Conservation (phyloP, 441 rosid genomes). For the Eutrema salsugineum region DNA sequence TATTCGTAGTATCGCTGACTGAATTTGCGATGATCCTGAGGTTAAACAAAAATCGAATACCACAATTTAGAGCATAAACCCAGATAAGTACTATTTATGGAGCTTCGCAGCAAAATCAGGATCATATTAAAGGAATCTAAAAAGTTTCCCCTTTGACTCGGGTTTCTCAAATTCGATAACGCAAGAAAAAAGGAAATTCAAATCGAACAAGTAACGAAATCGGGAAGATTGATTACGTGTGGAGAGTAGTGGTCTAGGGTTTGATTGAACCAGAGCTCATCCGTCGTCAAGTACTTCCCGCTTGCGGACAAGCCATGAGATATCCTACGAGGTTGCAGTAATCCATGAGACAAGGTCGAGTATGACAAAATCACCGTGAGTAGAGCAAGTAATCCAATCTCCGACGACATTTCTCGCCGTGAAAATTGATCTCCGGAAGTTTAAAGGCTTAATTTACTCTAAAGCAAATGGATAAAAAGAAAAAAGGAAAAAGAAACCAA, state of each 20-base stretch:
- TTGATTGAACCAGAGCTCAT: conserved; percentile 79
- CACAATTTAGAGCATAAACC: not conserved
- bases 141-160: not conserved
- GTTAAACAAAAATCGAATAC: not conserved
- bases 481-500: not conserved
- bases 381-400: not conserved
- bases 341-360: conserved; percentile 33
- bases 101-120: not conserved
- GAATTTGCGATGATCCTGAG: conserved; percentile 70
- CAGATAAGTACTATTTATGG: not conserved
- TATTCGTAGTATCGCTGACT: conserved; percentile 80
- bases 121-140: not conserved
- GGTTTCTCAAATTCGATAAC: not conserved
- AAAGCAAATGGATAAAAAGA: not conserved
- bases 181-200: not conserved
- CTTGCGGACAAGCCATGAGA: conserved; percentile 37
- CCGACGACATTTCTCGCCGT: conserved; percentile 30
- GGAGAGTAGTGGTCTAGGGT: conserved; percentile 85
- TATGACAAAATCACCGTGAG: not conserved
- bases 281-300: conserved; percentile 55
- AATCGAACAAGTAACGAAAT: not conserved
- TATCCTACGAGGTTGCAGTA: conserved; percentile 36
- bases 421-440: conserved; percentile 2
- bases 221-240: conserved; percentile 34
- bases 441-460: no score